Percentiles rank a stretch among this genome's conserved stretches.
Evolutionary conservation across 768 basidiomycete species (phyloP).

Genomic region (Mycena filopes): DNA sequence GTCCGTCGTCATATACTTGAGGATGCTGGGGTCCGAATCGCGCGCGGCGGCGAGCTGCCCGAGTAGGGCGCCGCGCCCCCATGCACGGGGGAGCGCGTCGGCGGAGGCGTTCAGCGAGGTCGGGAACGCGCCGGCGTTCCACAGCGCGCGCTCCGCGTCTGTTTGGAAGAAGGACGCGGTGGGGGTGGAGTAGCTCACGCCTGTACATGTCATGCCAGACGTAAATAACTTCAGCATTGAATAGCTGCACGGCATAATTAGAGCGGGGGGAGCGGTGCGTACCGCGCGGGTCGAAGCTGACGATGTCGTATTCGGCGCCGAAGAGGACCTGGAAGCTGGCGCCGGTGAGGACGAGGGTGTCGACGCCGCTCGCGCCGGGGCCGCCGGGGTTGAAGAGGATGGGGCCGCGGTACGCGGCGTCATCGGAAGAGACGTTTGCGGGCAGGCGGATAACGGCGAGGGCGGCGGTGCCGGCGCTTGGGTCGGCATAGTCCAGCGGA

Average conservation of each 20-base stretch:
- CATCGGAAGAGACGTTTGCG: constrained; percentile 5
- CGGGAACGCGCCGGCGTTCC: constrained; percentile 13
- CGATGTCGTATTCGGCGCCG: constrained; percentile 21
- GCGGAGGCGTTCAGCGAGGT: constrained; percentile 38
- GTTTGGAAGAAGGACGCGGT: constrained; percentile 24
- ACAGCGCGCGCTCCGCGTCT: constrained; percentile 24
- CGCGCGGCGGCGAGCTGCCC: constrained; percentile 47
- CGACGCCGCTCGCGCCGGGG: constrained; percentile 26
- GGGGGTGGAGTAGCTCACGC: constrained; percentile 25
- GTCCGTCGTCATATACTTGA: constrained; percentile 50
- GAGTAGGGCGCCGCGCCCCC: constrained; percentile 46
- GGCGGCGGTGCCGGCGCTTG: constrained; percentile 5
- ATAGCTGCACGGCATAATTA: too few relatives aligned
- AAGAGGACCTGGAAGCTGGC: constrained; percentile 5
- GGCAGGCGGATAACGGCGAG: constrained; percentile 20
- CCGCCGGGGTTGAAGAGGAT: constrained; percentile 29
- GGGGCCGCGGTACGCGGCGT: constrained; percentile 14
- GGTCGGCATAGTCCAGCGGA: constrained; percentile 23
- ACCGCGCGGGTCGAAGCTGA: constrained; percentile 30
- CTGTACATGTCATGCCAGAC: background rate
- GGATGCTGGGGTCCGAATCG: constrained; percentile 39
- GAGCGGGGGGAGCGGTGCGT: too few relatives aligned
- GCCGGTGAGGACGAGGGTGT: constrained; percentile 1
- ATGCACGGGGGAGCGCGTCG: constrained; percentile 40
- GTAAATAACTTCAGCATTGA: too few relatives aligned